Percentiles rank a stretch among this genome's conserved stretches.
phyloP scores from a whole-genome alignment of 1,284 basidiomycete species.

The Rhodotorula glutinis region DNA sequence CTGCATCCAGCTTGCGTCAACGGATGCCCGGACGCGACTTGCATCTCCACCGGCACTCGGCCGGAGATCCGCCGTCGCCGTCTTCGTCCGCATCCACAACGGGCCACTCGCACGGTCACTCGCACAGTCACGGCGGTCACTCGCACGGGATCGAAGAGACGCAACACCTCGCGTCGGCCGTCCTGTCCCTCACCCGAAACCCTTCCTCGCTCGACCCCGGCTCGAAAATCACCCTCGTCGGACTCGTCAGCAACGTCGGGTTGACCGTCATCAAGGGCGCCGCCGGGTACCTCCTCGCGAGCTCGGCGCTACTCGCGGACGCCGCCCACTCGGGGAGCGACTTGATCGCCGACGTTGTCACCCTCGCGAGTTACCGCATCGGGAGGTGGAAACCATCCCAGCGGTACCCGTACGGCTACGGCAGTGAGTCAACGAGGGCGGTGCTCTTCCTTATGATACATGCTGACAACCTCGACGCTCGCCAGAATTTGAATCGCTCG shows the following conservation, averaged over 20 bases:
- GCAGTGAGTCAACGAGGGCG: constrained; percentile 28
- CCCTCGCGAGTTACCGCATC: constrained; percentile 84
- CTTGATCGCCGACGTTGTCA: constrained; percentile 86
- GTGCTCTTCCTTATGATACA: no score
- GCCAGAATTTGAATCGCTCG: constrained; percentile 51
- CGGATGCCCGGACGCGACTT: no score
- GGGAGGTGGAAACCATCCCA: constrained; percentile 73
- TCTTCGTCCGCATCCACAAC: neutral
- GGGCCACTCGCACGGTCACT: constrained; percentile 9
- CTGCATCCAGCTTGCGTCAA: no score
- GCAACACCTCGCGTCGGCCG: constrained; percentile 45
- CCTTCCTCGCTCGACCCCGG: constrained; percentile 44
- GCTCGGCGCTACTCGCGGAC: constrained; percentile 83
- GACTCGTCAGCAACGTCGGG: constrained; percentile 78
- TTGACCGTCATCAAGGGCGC: constrained; percentile 79
- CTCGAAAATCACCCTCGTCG: constrained; percentile 53
- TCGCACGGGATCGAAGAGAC: constrained; percentile 45
- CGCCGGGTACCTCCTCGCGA: constrained; percentile 41
- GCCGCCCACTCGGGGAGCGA: constrained; percentile 92
- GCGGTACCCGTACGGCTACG: constrained; percentile 68
- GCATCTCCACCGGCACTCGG: no score
- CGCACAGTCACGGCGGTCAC: constrained; percentile 6
- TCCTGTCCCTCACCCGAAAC: constrained; percentile 34
- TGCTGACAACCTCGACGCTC: no score
- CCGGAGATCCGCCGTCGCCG: neutral